Evolutionary conservation across 2,329 filamentous ascomycete genomes (phyloP), one percentile per base, ranked within the genome.

Genomic region (Alternaria alternata): DNA sequence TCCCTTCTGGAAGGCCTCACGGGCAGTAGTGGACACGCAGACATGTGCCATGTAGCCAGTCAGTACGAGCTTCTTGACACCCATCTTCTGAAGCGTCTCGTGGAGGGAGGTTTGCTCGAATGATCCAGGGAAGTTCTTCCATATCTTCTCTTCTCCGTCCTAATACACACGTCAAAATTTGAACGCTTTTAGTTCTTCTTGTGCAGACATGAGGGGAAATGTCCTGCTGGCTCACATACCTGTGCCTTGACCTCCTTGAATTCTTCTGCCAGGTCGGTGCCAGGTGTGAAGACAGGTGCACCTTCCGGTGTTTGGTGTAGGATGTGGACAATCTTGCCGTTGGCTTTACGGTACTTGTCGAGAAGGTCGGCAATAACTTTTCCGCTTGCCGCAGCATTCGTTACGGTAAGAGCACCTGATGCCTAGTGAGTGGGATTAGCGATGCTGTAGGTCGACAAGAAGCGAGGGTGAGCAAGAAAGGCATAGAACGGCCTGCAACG

Each of bases 41-140:
- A 91, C 85, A 73, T 91, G 89, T 2, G 89, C 88, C 84, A 88
- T 88, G 70, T 88, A 88, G 1, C 86, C 87, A 0, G 80, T 81
- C 53, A 89, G 68, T 6, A 91, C 88, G 30, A 91, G 71, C 81
- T 90, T 91, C 67, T 85, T 86, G 51, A 78, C 80, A 0, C 81
- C 84, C 32, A 81, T 75, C 0, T 76, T 76, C 39, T 84, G 78
- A n/a, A 91, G 69, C 41, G 83, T 83, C 18, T 83, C 81, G 55
- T 88, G 77, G 22, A 91, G 75, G 47, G 86, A 81, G 0, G 88
- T 91, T 43, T 84, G 81, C 0, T 87, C 84, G 67, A 91, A 91
- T 0, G 85, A 81, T 12, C 84, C 85, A 0, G 89, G 87, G 36
- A 83, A 81, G 18, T 83, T 75, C 78, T 91, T 92, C 46, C 73